phyloP scores from a whole-genome alignment of 495 filamentous ascomycete genomes.

The Trichoderma erinaceum region DNA sequence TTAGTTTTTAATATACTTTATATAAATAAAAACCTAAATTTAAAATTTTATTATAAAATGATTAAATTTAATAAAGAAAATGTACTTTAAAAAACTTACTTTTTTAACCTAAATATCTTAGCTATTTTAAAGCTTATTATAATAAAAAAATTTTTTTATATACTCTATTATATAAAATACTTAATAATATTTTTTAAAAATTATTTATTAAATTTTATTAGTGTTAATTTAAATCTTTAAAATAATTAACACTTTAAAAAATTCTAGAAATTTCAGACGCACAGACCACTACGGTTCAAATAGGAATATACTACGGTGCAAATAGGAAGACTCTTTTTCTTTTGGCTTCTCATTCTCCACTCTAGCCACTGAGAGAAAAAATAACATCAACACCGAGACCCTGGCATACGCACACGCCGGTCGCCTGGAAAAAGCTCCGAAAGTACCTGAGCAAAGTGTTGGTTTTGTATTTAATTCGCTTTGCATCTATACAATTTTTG shows the following conservation, averaged over 20 bases:
- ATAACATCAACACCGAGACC: neutral
- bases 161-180: neutral
- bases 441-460: neutral
- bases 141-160: neutral
- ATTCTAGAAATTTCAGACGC: too few species aligned
- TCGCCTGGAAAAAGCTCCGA: neutral
- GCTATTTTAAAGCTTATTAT: neutral
- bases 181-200: neutral
- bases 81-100: too few species aligned
- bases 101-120: neutral
- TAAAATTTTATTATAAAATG: too few species aligned
- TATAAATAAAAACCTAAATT: too few species aligned
- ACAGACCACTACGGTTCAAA: too few species aligned
- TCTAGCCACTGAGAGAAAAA: constrained; percentile 34
- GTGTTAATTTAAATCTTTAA: neutral
- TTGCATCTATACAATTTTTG: neutral
- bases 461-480: neutral
- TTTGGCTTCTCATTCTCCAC: constrained; percentile 48
- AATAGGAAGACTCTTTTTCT: constrained; percentile 27
- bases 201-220: neutral
- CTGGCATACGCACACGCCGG: neutral
- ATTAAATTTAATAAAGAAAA: too few species aligned
- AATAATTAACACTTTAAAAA: too few species aligned
- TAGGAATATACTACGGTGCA: too few species aligned
- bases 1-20: too few species aligned